Conservation (phyloP, 2,329 filamentous ascomycete species). For the Aspergillus latus region DNA sequence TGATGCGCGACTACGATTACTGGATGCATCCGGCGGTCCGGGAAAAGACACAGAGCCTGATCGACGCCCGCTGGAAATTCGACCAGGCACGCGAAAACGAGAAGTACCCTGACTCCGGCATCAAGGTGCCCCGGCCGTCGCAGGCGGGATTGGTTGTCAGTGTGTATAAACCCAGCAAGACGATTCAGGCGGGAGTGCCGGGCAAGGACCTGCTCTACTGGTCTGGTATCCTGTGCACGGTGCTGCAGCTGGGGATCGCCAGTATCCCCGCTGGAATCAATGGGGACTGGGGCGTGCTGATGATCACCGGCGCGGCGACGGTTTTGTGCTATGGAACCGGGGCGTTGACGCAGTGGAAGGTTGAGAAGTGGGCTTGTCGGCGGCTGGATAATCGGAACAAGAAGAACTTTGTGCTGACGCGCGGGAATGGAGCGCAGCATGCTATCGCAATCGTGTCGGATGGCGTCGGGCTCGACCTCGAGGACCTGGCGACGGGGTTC, state of each 20-base stretch:
- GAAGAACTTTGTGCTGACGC: constrained; percentile 38
- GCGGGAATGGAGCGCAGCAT: constrained; percentile 45
- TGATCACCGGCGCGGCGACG: constrained; percentile 43
- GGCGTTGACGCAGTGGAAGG: constrained; percentile 43
- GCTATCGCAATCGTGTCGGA: constrained; percentile 41
- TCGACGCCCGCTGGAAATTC: constrained; percentile 18
- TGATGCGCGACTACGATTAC: constrained; percentile 44
- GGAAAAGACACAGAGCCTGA: constrained; percentile 13
- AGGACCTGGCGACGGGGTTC: constrained; percentile 40
- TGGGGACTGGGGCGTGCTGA: constrained; percentile 43
- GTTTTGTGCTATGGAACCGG: constrained; percentile 38
- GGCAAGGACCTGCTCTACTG: constrained; percentile 28
- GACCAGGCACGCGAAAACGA: constrained; percentile 3
- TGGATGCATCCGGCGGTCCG: constrained; percentile 24
- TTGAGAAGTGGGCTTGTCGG: constrained; percentile 48
- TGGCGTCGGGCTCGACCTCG: constrained; percentile 41
- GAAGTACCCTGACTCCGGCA: constrained; percentile 5
- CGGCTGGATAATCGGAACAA: constrained; percentile 18
- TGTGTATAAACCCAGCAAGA: constrained; percentile 25
- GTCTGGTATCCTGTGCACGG: constrained; percentile 21
- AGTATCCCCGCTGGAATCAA: constrained; percentile 33
- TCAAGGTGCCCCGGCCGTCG: constrained; percentile 15
- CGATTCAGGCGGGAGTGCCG: constrained; percentile 16
- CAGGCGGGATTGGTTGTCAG: constrained; percentile 28
- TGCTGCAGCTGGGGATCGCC: constrained; percentile 35